Base-by-base conservation (phyloP, 192 early-diverging fungal genomes). In the Backusella parvicylindrica region DNA sequence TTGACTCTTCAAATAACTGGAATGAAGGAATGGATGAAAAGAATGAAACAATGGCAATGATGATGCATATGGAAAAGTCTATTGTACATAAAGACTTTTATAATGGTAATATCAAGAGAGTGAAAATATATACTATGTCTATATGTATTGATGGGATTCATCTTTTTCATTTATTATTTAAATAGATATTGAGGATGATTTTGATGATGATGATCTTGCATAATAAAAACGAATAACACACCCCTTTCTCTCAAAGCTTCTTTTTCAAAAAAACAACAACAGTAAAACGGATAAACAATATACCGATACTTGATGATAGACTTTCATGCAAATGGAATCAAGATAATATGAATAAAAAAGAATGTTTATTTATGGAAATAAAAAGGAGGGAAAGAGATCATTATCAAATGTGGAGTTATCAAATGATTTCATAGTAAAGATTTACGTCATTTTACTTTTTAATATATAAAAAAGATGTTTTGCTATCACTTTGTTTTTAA, bases 1-100 rank as follows among this genome's bases (percentile, higher is more conserved):
- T 67, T 15, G 35, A 67, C 65, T 37, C 35, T 1, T 21, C 35
- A 23, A 16, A 33, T n/a, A 36, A 26, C 38, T 69, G 68, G 68
- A 69, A 21, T 0, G 68, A 69, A 16, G 40, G 35, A 16, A 43
- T 69, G 18, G 68, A 69, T 15, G 40, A 40, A 43, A 69, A 69
- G 68, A 37, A 18, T 8, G 68, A 69, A 28, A 43, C 36, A 9
- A 37, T 43, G 23, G 28, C 36, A 0, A 35, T 28, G 15, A 30
- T 69, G 68, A 43, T 69, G 40, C 68, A 69, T 6, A 41, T 69
- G 68, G 68, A 69, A 13, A 69, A 69, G 38, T 38, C 68, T 23
- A 43, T 69, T 69, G 68, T 69, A 41, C 68, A 69, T 30, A 26
- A 69, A 28, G 38, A 47, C 21, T 69, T 69, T 38, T 69, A 41